A percentile compares a stretch with the other conserved stretches of the same genome.
Evolutionary conservation across 2,329 filamentous ascomycete genomes (phyloP).

Genomic region (Thermomyces lanuginosus): DNA sequence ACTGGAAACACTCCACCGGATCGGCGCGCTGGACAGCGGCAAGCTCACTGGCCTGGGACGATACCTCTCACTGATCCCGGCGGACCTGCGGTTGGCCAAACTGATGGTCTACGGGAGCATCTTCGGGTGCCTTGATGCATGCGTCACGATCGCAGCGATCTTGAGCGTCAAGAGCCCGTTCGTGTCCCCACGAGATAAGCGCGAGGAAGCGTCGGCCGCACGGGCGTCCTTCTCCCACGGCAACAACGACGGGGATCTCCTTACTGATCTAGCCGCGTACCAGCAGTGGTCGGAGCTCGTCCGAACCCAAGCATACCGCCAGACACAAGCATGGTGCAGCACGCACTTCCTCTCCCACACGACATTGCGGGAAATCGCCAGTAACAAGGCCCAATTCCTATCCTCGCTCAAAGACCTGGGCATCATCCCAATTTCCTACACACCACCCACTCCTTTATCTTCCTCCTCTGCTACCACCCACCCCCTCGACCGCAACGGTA

Average conservation of each 20-base stretch:
- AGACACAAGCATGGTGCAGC: conserved; percentile 55
- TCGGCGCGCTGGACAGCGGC: conserved; percentile 76
- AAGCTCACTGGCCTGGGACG: conserved; percentile 79
- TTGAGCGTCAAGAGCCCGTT: conserved; percentile 84
- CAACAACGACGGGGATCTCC: conserved; percentile 63
- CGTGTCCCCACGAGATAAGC: conserved; percentile 62
- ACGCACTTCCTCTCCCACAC: conserved; percentile 71
- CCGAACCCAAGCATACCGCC: conserved; percentile 28
- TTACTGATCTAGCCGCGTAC: conserved; percentile 74
- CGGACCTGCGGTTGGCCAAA: conserved; percentile 83
- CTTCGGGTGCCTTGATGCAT: conserved; percentile 80
- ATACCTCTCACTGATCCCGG: conserved; percentile 88
- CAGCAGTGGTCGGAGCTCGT: conserved; percentile 62
- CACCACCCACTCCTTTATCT: conserved; percentile 15
- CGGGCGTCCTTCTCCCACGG: conserved; percentile 49
- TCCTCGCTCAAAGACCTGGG: conserved; percentile 72
- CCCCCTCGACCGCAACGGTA: conserved; percentile 18
- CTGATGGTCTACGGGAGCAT: conserved; percentile 89
- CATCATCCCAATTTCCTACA: conserved; percentile 46
- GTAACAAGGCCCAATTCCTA: conserved; percentile 73
- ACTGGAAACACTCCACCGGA: conserved; percentile 58
- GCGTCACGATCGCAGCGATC: conserved; percentile 76
- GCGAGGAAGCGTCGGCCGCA: conserved; percentile 65
- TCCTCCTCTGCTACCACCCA: conserved; percentile 31
- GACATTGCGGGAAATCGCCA: conserved; percentile 73